Base-by-base conservation (phyloP, 768 basidiomycete species). In the Podaxis mareebaensis region DNA sequence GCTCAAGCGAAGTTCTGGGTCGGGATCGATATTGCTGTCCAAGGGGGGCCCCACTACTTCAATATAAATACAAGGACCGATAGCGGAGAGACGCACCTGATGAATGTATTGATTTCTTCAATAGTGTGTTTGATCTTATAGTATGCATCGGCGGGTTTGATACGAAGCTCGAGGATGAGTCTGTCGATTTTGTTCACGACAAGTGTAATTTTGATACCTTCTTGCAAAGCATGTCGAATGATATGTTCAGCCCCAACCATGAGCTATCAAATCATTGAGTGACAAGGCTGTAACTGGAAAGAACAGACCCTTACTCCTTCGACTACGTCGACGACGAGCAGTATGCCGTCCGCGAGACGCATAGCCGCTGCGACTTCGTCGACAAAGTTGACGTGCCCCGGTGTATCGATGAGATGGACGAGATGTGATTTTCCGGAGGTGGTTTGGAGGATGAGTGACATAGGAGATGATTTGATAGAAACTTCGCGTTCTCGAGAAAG, bases 101-200 rank as follows among this genome's bases (percentile, higher is more conserved):
- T 98, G 75, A 96, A 90, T 1, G 90, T 92, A 74, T 99, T 99
- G 58, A 99, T 89, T 75, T 99, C 97, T 73, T 99, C 97, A 60
- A 99, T 96, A 2, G 96, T 98, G 73, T 99, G 96, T 75, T 94
- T 96, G 67, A 99, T 94, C 82, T 99, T 99, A 80, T 96, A 98
- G 80, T 93, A 99, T 0, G 97, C 97, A 70, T 99, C 97, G 46
- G 89, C 79, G 60, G 97, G 97, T 71, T 96, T 96, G 71, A 99
- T 89, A 52, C 97, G 89, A 62, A 99, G 81, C 77, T 99, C 97
- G 60, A 99, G 86, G 66, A 99, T 98, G 56, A 99, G 85, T 60
- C 97, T 85, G 77, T 99, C 97, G 71, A 99, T 89, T 82, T 99
- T 99, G 82, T 99, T 99, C 66, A 99, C 85, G 38, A 99, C 89